Base-by-base conservation (phyloP, 1,139 yeast genomes). In the Lodderomyces jiufengensis region DNA sequence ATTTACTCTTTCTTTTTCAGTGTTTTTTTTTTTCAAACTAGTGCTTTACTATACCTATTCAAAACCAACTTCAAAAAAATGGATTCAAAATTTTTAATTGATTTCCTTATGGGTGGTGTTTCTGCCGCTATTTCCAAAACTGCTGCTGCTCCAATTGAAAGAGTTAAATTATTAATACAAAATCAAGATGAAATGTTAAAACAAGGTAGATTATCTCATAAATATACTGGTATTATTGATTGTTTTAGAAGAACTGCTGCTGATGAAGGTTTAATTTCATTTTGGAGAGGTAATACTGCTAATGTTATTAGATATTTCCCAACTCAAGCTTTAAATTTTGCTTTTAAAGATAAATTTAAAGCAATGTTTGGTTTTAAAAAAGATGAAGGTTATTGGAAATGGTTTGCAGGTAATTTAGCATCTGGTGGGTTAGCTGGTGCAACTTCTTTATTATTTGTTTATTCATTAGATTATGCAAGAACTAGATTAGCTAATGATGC, bases 251-350 rank as follows among this genome's bases (percentile, higher is more conserved):
- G 76, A 70, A 70, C 76, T 49, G 71, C 74, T 45, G 73, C 72
- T 47, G 73, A 70, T 51, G 76, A 70, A 64, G 76, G 76, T 68
- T 50, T 66, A 46, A 55, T 53, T 50, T 63, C 76, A 42, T 70
- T 70, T 73, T 70, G 76, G 76, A 70, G 76, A 70, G 76, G 76
- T 68, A 70, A 70, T 74, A 70, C 76, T 46, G 76, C 76, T 50
- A 70, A 70, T 55, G 75, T 70, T 54, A 64, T 70, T 62, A 68
- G 76, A 67, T 70, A 70, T 68, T 70, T 70, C 73, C 75, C 76
- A 58, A 70, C 75, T 59, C 76, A 70, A 59, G 76, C 76, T 48
- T 63, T 70, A 55, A 70, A 70, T 66, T 70, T 70, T 46, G 76
- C 76, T 50, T 70, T 70, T 72, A 70, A 70, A 65, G 76, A 70